phyloP scores from a whole-genome alignment of 192 early-diverging fungal species.

The Backusella sp. region DNA sequence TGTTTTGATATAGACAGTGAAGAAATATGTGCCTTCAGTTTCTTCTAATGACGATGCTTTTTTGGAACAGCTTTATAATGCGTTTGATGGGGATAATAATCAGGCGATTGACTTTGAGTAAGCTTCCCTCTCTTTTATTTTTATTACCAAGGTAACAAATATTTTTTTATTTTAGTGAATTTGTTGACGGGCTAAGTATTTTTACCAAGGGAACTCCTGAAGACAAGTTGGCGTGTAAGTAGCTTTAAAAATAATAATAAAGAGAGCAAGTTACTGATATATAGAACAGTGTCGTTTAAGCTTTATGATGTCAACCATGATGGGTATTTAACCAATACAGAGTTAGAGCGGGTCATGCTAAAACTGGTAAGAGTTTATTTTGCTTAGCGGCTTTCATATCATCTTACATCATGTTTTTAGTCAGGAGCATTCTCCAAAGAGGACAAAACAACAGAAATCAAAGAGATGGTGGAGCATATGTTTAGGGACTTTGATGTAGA shows the following conservation, averaged over 20 bases:
- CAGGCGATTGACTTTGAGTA: constrained; percentile 57
- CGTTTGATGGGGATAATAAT: constrained; percentile 71
- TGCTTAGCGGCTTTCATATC: background rate
- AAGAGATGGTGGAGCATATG: constrained; percentile 63
- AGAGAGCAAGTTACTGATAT: background rate
- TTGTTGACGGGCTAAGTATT: constrained; percentile 61
- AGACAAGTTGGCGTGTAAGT: constrained; percentile 43
- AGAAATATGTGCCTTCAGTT: constrained; percentile 55
- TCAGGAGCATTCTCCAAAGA: constrained; percentile 52
- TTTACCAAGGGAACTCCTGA: constrained; percentile 78
- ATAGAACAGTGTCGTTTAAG: constrained; percentile 66
- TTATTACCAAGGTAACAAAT: background rate
- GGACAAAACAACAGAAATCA: constrained; percentile 65
- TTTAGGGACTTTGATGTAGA: constrained; percentile 82
- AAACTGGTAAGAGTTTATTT: constrained; percentile 57
- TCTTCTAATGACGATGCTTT: constrained; percentile 67
- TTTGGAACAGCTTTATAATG: constrained; percentile 70
- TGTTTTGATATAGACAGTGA: constrained; percentile 41
- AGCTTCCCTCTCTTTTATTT: constrained; percentile 21
- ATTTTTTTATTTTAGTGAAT: constrained; percentile 35
- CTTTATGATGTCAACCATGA: constrained; percentile 79
- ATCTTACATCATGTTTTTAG: constrained; percentile 9
- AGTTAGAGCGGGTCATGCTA: constrained; percentile 69
- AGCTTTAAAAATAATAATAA: background rate
- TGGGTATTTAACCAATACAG: constrained; percentile 70